phyloP scores from a whole-genome alignment of 2,329 filamentous ascomycete genomes.

The Aspergillus neoniger region DNA sequence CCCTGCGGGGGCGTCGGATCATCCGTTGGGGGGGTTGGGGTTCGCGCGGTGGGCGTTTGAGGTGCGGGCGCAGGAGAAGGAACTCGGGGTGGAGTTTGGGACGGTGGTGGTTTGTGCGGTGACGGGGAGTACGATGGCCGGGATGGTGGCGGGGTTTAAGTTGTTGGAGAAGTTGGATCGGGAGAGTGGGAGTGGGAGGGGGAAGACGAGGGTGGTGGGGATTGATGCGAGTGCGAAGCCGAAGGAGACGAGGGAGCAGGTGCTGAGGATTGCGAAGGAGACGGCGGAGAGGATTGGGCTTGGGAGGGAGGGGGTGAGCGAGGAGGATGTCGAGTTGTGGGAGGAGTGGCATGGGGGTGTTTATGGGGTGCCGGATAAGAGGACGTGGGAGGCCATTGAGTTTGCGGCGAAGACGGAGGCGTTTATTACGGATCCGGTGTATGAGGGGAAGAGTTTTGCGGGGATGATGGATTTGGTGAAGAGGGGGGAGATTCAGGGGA shows the following conservation, averaged over 20 bases:
- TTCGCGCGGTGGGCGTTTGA: conserved; percentile 73
- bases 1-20: conserved; percentile 70
- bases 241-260: conserved; percentile 64
- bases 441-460: conserved; percentile 73
- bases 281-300: conserved; percentile 67
- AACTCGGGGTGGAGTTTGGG: conserved; percentile 66
- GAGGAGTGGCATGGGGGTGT: conserved; percentile 66
- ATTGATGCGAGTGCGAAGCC: conserved; percentile 65
- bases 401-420: conserved; percentile 69
- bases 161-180: conserved; percentile 55
- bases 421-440: conserved; percentile 74
- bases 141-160: conserved; percentile 73
- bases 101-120: conserved; percentile 70
- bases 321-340: conserved; percentile 64
- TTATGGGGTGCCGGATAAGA: conserved; percentile 68
- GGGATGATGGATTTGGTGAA: conserved; percentile 70
- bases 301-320: conserved; percentile 59
- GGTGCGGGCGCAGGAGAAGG: conserved; percentile 63
- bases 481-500: conserved; percentile 64
- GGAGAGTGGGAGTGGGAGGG: conserved; percentile 9
- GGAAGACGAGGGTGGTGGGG: conserved; percentile 54
- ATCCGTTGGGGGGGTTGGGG: conserved; percentile 68
- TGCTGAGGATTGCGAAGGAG: conserved; percentile 65
- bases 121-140: conserved; percentile 69
- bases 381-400: conserved; percentile 68